These are phyloP conservation scores for Aspergillus neotritici DNA, from an alignment of 2,329 filamentous ascomycete genomes.

Conservation along the genomic window DNA sequence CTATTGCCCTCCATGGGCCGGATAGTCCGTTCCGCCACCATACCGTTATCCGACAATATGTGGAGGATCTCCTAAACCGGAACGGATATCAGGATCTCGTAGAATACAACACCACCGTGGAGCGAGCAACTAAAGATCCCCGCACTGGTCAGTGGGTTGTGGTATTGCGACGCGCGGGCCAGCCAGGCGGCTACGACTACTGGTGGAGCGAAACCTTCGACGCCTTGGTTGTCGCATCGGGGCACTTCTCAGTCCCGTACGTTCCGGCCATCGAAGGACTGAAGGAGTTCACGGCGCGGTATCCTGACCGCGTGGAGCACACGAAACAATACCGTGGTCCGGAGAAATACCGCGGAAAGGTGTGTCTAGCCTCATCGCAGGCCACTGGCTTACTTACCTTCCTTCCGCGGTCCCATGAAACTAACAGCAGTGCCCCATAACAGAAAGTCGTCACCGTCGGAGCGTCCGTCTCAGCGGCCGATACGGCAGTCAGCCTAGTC, in stretches of 20 bases:
- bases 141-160: conserved; percentile 48
- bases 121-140: conserved; percentile 49
- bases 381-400: too few relatives aligned
- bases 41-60: conserved; percentile 51
- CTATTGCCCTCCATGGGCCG: conserved; percentile 47
- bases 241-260: conserved; percentile 56
- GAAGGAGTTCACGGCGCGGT: conserved; percentile 33
- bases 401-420: too few relatives aligned
- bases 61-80: conserved; percentile 51
- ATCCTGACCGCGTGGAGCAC: conserved; percentile 38
- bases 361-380: conserved; percentile 1
- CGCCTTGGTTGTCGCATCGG: conserved; percentile 55
- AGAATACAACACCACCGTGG: conserved; percentile 55
- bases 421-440: too few relatives aligned
- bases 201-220: conserved; percentile 62
- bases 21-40: conserved; percentile 60
- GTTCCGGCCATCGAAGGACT: conserved; percentile 41
- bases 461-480: conserved; percentile 59
- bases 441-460: conserved; percentile 58
- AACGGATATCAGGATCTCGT: conserved; percentile 48
- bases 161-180: conserved; percentile 42
- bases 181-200: conserved; percentile 40
- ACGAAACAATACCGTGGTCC: conserved; percentile 37
- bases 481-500: conserved; percentile 53
- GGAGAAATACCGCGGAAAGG: conserved; percentile 37